Conservation (phyloP, 2,329 filamentous ascomycete species). For the Fusarium mexicanum region DNA sequence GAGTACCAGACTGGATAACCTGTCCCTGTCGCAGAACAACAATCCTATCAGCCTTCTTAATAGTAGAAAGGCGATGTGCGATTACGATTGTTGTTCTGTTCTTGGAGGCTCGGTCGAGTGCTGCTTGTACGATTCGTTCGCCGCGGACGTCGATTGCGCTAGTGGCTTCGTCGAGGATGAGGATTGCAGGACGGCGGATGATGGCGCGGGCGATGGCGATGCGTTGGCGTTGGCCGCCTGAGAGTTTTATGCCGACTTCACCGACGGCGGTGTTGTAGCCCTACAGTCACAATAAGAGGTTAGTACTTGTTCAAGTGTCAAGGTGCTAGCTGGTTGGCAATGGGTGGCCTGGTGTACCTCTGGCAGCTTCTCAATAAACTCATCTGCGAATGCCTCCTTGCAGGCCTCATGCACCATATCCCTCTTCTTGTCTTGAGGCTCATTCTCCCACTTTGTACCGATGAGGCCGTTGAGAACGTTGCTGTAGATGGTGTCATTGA, state of each 20-base stretch:
- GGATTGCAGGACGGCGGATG: conserved; percentile 73
- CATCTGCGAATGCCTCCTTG: conserved; percentile 72
- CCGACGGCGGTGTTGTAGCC: conserved; percentile 80
- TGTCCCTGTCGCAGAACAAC: conserved; percentile 76
- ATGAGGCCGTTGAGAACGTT: conserved; percentile 70
- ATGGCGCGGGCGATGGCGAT: conserved; percentile 81
- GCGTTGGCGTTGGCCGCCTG: conserved; percentile 82
- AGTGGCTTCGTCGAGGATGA: conserved; percentile 81
- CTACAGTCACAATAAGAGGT: conserved; percentile 44
- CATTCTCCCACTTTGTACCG: conserved; percentile 61
- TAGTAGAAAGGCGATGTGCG: conserved; percentile 77
- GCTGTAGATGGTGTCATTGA: conserved; percentile 70
- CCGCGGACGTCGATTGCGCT: conserved; percentile 68
- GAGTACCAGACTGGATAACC: conserved; percentile 78
- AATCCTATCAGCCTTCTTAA: conserved; percentile 81
- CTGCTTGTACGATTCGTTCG: conserved; percentile 70
- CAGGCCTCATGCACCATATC: conserved; percentile 71
- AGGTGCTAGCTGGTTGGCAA: not conserved
- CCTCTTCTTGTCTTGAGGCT: conserved; percentile 63
- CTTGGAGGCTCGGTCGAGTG: conserved; percentile 68
- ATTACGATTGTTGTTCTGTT: conserved; percentile 77
- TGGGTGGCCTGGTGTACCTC: conserved; percentile 48
- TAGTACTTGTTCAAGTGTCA: not conserved
- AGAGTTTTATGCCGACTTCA: conserved; percentile 79
- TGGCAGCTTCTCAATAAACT: conserved; percentile 73